Base-by-base conservation (phyloP, 257 asterid genomes). In the Prunella vulgaris region DNA sequence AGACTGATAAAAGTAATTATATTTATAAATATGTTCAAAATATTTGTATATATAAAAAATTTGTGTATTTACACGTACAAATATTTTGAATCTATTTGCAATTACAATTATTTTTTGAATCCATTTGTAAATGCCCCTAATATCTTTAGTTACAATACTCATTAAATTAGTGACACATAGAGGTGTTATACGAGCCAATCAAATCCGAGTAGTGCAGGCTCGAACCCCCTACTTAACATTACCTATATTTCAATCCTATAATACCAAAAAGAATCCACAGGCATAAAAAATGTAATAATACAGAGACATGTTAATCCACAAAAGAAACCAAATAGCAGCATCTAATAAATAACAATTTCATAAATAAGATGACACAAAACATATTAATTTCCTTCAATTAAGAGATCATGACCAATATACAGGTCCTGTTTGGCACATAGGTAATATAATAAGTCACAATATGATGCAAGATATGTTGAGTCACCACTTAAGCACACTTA, bases 381-480 rank as follows among this genome's bases (percentile, higher is more conserved):
- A 60, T 44, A 72, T 72, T 46, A 6, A 15, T 15, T 74, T 64
- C 78, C 80, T 74, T 75, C 81, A 71, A 63, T 52, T 52, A 21
- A 57, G n/a, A 69, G 28, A 52, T 9, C 73, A 69, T 61, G 38
- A 66, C 65, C 60, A 59, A 79, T 79, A 80, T 77, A 81, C 86
- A 81, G 54, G 71, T 64, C 60, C 67, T 2, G 68, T 59, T 46
- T 32, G 68, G 75, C 64, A 61, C 77, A 63, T 40, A 35, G 63
- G 60, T 49, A 54, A 46, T 53, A 66, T 46, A 24, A 37, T n/a
- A 76, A 20, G 48, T 46, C 13, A 8, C 32, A 49, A 59, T 60
- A 66, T 24, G 21, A 70, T 70, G 69, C 42, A 10, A 42, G 63
- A 60, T 46, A 46, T 24, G 82, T 69, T 79, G 64, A 32, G 12